Conservation (phyloP, 768 basidiomycete genomes). For the Mycena vitilis region DNA sequence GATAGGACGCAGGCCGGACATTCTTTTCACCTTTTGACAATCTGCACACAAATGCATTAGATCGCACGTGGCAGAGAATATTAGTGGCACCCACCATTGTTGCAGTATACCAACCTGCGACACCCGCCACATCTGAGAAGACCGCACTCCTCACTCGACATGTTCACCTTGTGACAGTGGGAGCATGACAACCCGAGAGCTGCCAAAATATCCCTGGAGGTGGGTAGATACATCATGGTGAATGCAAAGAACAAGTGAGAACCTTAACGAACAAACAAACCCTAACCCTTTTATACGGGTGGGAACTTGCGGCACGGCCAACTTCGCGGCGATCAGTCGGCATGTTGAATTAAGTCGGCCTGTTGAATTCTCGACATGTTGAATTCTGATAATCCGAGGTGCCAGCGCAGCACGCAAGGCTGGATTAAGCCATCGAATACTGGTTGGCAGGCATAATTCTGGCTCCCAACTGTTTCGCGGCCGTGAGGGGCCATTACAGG, state of each 20-base stretch:
- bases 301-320: no score
- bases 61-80: not conserved
- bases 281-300: no score
- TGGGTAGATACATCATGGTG: constrained; percentile 17
- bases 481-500: no score
- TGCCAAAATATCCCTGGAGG: not conserved
- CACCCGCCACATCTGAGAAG: constrained; percentile 19
- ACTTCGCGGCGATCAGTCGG: no score
- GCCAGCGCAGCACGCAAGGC: no score
- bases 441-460: no score
- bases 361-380: no score
- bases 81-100: constrained; percentile 1
- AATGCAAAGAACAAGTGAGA: not conserved
- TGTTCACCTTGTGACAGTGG: constrained; percentile 18
- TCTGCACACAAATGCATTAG: not conserved
- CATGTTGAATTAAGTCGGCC: no score
- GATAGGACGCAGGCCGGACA: not conserved
- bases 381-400: no score
- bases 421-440: no score
- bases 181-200: constrained; percentile 13
- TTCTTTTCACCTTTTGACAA: constrained; percentile 19
- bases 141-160: not conserved
- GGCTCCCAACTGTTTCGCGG: no score
- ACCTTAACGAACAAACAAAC: constrained; percentile 1
- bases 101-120: constrained; percentile 16